phyloP scores from a whole-genome alignment of 768 basidiomycete genomes.

The Holtermannia corniformis region DNA sequence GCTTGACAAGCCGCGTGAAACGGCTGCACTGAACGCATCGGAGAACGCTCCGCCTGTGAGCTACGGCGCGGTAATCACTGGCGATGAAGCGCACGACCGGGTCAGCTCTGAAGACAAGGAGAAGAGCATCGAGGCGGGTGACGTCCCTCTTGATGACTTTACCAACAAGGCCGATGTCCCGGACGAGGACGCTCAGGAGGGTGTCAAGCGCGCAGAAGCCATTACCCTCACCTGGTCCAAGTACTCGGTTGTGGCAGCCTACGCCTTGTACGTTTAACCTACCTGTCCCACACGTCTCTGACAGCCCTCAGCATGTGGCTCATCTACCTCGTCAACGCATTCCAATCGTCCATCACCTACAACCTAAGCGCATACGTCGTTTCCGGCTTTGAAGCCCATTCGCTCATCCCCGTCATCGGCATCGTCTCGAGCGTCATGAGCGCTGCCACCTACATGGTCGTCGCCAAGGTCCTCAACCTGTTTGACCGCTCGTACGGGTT shows the following conservation, averaged over 20 bases:
- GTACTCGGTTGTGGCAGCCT: constrained; percentile 8
- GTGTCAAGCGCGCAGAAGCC: constrained; percentile 16
- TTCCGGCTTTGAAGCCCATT: constrained; percentile 25
- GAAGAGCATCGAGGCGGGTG: too few relatives aligned
- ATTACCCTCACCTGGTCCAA: constrained; percentile 19
- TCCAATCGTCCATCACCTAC: constrained; percentile 21
- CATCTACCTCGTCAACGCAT: constrained; percentile 23
- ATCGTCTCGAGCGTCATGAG: constrained; percentile 20
- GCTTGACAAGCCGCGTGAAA: too few relatives aligned
- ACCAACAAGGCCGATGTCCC: too few relatives aligned
- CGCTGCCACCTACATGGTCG: constrained; percentile 20
- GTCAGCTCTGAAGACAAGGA: too few relatives aligned
- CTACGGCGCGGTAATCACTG: too few relatives aligned
- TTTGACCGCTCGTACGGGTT: constrained; percentile 22
- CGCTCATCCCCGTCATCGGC: constrained; percentile 27
- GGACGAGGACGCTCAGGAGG: constrained; percentile 10
- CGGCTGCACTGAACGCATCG: too few relatives aligned
- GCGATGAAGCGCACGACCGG: too few relatives aligned
- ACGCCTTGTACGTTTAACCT: constrained; percentile 13
- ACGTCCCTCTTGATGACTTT: too few relatives aligned
- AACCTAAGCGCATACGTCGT: constrained; percentile 20
- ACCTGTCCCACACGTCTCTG: background rate
- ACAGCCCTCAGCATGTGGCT: constrained; percentile 17
- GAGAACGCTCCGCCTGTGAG: too few relatives aligned
- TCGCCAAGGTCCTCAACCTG: constrained; percentile 24